Percentiles rank a stretch among this genome's conserved stretches.
Evolutionary conservation across 345 rosid species (phyloP).

Genomic region (Dovyalis caffra): DNA sequence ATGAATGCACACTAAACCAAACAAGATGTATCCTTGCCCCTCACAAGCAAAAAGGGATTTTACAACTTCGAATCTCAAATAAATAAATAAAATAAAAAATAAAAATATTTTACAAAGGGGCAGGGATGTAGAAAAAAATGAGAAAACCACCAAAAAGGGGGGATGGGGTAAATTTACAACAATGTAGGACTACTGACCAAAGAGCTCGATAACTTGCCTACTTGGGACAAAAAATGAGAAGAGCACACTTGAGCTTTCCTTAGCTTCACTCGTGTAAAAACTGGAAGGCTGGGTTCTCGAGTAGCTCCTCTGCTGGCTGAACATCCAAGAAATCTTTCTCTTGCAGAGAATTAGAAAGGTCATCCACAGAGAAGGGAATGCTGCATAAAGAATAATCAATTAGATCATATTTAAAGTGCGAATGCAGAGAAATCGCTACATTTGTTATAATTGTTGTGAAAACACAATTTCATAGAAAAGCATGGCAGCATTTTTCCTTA

Average conservation of each 20-base stretch:
- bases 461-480: neutral
- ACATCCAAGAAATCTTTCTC: slow-evolving; percentile 87
- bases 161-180: slow-evolving; percentile 20
- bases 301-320: slow-evolving; percentile 72
- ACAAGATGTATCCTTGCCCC: slow-evolving; percentile 25
- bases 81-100: slow-evolving; percentile 37
- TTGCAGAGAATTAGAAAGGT: slow-evolving; percentile 69
- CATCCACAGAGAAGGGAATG: slow-evolving; percentile 96
- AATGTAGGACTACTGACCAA: slow-evolving; percentile 5
- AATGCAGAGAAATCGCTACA: too few relatives aligned
- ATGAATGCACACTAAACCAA: slow-evolving; percentile 12
- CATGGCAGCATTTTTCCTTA: too few relatives aligned
- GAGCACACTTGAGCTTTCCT: slow-evolving; percentile 28
- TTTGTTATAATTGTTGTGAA: too few relatives aligned
- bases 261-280: slow-evolving; percentile 66
- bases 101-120: slow-evolving; percentile 34
- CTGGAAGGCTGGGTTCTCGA: slow-evolving; percentile 73
- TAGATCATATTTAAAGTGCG: neutral
- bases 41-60: slow-evolving; percentile 23
- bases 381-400: slow-evolving; percentile 38
- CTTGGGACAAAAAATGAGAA: neutral
- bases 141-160: neutral
- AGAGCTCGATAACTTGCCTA: slow-evolving; percentile 4
- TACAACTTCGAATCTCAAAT: slow-evolving; percentile 32
- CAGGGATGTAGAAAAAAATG: slow-evolving; percentile 4